Evolutionary conservation across 495 filamentous ascomycete genomes (phyloP).

Genomic region (Beverwykella pulmonaria): DNA sequence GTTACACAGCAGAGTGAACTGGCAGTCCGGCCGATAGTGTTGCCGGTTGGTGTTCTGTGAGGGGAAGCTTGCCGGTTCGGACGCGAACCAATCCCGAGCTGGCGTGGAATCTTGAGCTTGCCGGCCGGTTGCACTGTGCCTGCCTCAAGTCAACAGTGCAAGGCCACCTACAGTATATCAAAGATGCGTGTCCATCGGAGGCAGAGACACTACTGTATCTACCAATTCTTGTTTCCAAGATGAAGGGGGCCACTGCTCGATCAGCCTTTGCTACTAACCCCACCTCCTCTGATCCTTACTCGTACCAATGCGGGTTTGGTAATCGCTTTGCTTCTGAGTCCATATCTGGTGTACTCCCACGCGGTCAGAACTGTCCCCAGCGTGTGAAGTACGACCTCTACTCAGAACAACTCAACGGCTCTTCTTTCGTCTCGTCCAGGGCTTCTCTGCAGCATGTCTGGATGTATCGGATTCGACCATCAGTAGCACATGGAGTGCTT

Average conservation of each 20-base stretch:
- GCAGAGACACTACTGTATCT: not conserved
- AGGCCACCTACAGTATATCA: conserved; percentile 4
- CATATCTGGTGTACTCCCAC: conserved; percentile 21
- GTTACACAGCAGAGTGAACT: not conserved
- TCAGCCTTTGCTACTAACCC: conserved; percentile 6
- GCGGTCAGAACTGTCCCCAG: conserved; percentile 22
- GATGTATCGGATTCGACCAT: conserved; percentile 29
- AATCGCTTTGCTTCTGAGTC: conserved; percentile 22
- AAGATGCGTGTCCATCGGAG: not conserved
- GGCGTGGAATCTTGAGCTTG: not conserved
- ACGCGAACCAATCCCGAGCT: not conserved
- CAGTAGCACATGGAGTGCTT: conserved; percentile 21
- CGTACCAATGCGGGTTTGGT: conserved; percentile 24
- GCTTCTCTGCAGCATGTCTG: conserved; percentile 17
- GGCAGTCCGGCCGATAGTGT: not conserved
- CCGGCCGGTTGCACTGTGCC: not conserved
- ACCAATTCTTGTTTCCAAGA: conserved; percentile 4
- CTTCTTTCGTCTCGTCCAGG: conserved; percentile 24
- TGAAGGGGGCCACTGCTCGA: conserved; percentile 6
- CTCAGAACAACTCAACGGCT: conserved; percentile 21
- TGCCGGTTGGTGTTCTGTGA: not conserved
- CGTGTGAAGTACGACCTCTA: conserved; percentile 21
- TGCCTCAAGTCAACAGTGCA: not conserved
- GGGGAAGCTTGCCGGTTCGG: not conserved
- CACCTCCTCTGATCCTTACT: conserved; percentile 6